Conservation (phyloP, 805 yeast genomes). For the Starmerella stigmatis region DNA sequence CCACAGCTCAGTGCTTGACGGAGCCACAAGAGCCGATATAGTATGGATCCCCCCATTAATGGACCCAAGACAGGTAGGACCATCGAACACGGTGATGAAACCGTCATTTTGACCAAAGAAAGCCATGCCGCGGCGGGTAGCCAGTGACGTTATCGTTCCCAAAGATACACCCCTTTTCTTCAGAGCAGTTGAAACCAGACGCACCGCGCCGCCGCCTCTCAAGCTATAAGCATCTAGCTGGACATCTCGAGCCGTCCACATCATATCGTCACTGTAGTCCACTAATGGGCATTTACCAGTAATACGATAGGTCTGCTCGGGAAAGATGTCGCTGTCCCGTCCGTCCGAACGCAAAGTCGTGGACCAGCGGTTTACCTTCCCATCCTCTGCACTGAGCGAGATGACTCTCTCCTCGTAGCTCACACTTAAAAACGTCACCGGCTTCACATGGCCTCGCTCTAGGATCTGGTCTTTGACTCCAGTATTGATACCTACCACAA, state of each 20-base stretch:
- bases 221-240: constrained; percentile 30
- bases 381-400: constrained; percentile 31
- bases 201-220: constrained; percentile 2
- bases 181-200: constrained; percentile 18
- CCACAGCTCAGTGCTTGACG: constrained; percentile 28
- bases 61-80: constrained; percentile 23
- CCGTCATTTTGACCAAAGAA: constrained; percentile 37
- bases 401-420: constrained; percentile 7
- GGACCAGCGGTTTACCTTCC: constrained; percentile 32
- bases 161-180: constrained; percentile 15
- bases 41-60: constrained; percentile 29
- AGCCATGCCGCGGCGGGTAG: constrained; percentile 25
- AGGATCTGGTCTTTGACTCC: constrained; percentile 5
- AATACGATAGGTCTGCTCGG: constrained; percentile 15
- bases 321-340: constrained; percentile 16
- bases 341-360: not conserved
- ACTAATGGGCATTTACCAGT: constrained; percentile 4
- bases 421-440: constrained; percentile 11
- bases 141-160: constrained; percentile 20
- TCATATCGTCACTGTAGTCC: constrained; percentile 11
- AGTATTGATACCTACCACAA: not conserved
- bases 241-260: constrained; percentile 32
- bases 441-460: constrained; percentile 13
- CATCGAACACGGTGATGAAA: constrained; percentile 28
- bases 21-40: constrained; percentile 26